These are phyloP conservation scores for Rheum nobile DNA, from an alignment of 148 eudicot genomes.

Conservation along the genomic window DNA sequence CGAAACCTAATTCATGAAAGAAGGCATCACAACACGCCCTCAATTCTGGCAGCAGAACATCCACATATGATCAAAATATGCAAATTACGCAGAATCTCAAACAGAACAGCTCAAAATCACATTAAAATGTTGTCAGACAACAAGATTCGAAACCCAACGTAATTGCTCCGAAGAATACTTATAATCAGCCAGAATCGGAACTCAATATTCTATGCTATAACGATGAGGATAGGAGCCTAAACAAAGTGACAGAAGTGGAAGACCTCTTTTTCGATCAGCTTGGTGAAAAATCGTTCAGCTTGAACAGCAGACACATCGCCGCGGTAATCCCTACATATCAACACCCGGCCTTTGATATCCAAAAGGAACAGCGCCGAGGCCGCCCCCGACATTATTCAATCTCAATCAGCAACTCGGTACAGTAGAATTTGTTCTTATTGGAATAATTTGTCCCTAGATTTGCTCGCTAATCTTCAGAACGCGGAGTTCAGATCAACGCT, in stretches of 20 bases:
- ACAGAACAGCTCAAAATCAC: not conserved
- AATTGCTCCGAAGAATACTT: not conserved
- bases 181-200: not conserved
- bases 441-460: not conserved
- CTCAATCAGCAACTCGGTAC: not conserved
- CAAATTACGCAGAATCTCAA: not conserved
- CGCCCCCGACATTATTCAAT: slow-evolving; percentile 68
- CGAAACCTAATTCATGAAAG: not conserved
- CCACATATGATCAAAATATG: not conserved
- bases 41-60: not conserved
- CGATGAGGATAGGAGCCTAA: not conserved
- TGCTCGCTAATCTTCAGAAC: not conserved
- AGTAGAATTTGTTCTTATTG: not conserved
- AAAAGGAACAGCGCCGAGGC: slow-evolving; percentile 89
- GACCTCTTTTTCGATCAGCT: slow-evolving; percentile 81
- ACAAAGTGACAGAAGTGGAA: not conserved
- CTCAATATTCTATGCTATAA: not conserved
- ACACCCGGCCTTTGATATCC: slow-evolving; percentile 84
- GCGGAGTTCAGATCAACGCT: not conserved
- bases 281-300: slow-evolving; percentile 85
- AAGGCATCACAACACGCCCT: not conserved
- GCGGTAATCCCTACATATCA: slow-evolving; percentile 90
- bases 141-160: not conserved
- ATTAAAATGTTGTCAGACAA: not conserved
- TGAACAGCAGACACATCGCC: slow-evolving; percentile 75